Base-by-base conservation (phyloP, 164 flowering plant species). In the Cinnamomum chago region DNA sequence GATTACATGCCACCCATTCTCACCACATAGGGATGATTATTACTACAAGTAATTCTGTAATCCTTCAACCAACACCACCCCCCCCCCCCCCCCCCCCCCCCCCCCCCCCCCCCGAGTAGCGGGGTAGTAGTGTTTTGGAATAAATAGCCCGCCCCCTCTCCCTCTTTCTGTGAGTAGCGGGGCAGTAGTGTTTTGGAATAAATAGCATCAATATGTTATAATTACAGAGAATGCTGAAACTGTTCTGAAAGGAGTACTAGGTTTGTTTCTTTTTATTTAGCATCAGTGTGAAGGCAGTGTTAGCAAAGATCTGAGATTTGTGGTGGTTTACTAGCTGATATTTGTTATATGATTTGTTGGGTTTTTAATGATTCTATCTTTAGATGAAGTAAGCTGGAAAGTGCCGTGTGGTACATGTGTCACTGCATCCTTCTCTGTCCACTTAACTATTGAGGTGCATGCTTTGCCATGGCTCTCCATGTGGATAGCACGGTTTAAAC, bases 1-100 rank as follows among this genome's bases (percentile, higher is more conserved):
- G 87, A 83, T 12, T 76, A 70, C 47, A 81, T 86, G 76, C 93
- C 93, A 79, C 85, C 93, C 1, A 84, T 90, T 65, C 92, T 90
- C 73, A 88, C 95, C 20, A 90, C 91, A 47, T 92, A 80, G 70
- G 47, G 23, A 66, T 35, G 9, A 18, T 30, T 67, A 28, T n/a
- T 67, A 15, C 33, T 35, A 18, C 3, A 13, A 67, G 18, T n/a
- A n/a, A n/a, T n/a, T n/a, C n/a, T n/a, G n/a, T n/a, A n/a, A n/a
- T n/a, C n/a, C n/a, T n/a, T n/a, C n/a, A n/a, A n/a, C n/a, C n/a
- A n/a, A n/a, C n/a, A n/a, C n/a, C n/a, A n/a, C n/a, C n/a, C n/a
- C n/a, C n/a, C n/a, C n/a, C n/a, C n/a, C n/a, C n/a, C n/a, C n/a
- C n/a, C n/a, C n/a, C n/a, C n/a, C n/a, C n/a, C n/a, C n/a, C n/a